These are phyloP conservation scores for Keqinozyma sinolaborantium DNA, from an alignment of 1,139 yeast species.

Conservation along the genomic window DNA sequence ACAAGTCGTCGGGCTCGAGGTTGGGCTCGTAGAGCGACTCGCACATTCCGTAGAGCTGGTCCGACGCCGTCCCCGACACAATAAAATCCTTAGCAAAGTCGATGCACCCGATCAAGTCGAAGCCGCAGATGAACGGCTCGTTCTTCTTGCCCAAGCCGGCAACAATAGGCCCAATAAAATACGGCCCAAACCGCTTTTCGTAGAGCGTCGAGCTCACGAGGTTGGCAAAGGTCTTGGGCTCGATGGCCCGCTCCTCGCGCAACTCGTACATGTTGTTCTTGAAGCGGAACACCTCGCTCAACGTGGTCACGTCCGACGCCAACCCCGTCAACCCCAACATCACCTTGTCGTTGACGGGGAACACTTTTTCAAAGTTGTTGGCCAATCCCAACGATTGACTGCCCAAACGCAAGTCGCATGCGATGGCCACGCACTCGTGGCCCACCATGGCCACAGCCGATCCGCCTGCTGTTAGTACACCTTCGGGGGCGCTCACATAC, in stretches of 20 bases:
- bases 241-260: conserved; percentile 87
- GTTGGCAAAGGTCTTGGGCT: conserved; percentile 92
- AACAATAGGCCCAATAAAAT: conserved; percentile 94
- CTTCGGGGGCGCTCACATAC: conserved; percentile 9
- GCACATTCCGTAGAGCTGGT: conserved; percentile 97
- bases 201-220: conserved; percentile 86
- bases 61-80: conserved; percentile 96
- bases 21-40: conserved; percentile 94
- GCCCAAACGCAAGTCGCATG: conserved; percentile 92
- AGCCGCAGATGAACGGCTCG: conserved; percentile 91
- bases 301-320: conserved; percentile 89
- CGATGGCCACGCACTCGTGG: conserved; percentile 97
- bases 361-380: conserved; percentile 89
- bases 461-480: conserved; percentile 49
- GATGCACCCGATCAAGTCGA: conserved; percentile 94
- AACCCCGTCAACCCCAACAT: conserved; percentile 91
- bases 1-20: conserved; percentile 90
- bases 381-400: conserved; percentile 90
- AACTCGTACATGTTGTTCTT: conserved; percentile 87
- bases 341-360: conserved; percentile 74
- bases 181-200: conserved; percentile 93
- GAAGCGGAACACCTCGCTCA: conserved; percentile 75
- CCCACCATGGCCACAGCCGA: conserved; percentile 98
- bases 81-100: conserved; percentile 94
- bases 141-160: conserved; percentile 79